Base-by-base conservation (phyloP, 2,329 filamentous ascomycete genomes). In the Ascochyta rabiei region DNA sequence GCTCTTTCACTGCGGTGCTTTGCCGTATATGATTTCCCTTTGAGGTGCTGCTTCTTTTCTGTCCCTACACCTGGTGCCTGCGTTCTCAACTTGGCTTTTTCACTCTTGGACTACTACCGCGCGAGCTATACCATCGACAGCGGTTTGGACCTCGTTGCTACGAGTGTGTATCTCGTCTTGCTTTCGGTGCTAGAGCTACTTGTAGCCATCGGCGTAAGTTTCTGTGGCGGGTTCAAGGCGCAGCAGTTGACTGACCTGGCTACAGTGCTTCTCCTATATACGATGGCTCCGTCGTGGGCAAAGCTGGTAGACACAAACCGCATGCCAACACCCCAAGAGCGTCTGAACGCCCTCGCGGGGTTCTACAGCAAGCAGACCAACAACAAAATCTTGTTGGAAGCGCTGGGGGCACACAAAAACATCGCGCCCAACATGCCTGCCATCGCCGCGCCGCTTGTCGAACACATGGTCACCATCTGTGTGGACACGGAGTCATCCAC, bases 401-500 rank as follows among this genome's bases (percentile, higher is more conserved):
- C 45, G 3, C 30, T 55, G 2, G 46, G 41, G 1, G 33, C 33
- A 6, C 13, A 21, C 6, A 4, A 1, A 8, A 21, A n/a, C 7
- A 1, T 31, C 16, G 21, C 46, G 2, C 24, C 41, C 1, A 3
- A 10, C 0, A 47, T 30, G 3, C 53, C 53, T 1, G 8, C 3
- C 1, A 47, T 43, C 5, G 53, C 42, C 2, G 9, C 26, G 0
- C 39, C 52, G 0, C 56, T 69, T 6, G 57, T 59, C 0, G 24
- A 60, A 2, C 51, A 63, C 18, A 54, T 56, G 1, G 44, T 66
- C 12, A 34, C 64, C 0, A 43, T 70, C 6, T 66, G 62, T 26
- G 24, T 70, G 3, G 67, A 70, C 33, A 64, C 60, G 1, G 67
- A 70, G 40, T 63, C 64, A 10, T 66, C 60, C 48, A 64, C 61